Evolutionary conservation across 2,329 filamentous ascomycete genomes (phyloP), one percentile per base, ranked within the genome.

Genomic region (Diaporthe citri): DNA sequence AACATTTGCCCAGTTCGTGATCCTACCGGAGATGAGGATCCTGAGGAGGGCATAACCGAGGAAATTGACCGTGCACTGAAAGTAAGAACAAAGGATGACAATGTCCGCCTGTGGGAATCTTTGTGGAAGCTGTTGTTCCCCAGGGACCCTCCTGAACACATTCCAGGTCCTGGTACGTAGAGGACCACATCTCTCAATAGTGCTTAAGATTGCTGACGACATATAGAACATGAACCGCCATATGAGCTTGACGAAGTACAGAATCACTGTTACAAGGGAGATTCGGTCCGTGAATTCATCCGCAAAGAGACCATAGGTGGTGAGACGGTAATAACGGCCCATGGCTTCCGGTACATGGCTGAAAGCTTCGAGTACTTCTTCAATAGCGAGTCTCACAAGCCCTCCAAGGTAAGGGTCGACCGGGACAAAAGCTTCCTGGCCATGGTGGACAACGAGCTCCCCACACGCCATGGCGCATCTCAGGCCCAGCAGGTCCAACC

Each of bases 21-120:
- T 25, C 2, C 59, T 6, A 17, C 20, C 15, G 60, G 22, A 1
- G 1, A 28, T 1, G 60, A 56, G 6, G 62, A 73, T 25, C 71
- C 71, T 6, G 72, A 73, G 20, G 51, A 70, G 15, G 72, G 72
- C 7, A 73, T 73, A 22, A 73, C 62, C 15, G 12, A 36, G 7
- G 39, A 57, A n/a, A 9, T 25, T 2, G 1, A 22, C 0, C 22
- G 3, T 6, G 17, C 15, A 8, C 43, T 73, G 1, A 15, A n/a
- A 39, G 64, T 3, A 28, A 39, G 72, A 28, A 34, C 15, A 6
- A 41, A 17, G 5, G 71, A 10, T 5, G n/a, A n/a, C 3, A 70
- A 48, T 17, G 25, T 73, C 28, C 17, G 34, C 60, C 12, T 17
- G 13, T 73, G 60, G 60, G 2, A 36, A 17, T 25, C 13, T 1